A percentile compares a stretch with the other conserved stretches of the same genome.
Conservation (phyloP, 768 basidiomycete species). For the Cystobasidiopsis lactophilus region DNA sequence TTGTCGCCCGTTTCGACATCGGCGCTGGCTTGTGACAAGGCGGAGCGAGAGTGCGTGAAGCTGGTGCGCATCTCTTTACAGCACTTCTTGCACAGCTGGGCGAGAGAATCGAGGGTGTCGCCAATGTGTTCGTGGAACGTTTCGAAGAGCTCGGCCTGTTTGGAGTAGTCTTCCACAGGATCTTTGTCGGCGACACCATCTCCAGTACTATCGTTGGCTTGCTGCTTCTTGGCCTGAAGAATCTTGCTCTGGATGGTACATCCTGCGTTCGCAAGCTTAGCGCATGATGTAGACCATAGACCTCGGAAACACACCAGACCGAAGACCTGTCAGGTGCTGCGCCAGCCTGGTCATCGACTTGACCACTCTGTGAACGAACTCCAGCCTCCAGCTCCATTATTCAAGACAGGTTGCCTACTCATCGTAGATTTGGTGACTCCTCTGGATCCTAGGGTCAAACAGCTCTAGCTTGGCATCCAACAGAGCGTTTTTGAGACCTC, state of each 20-base stretch:
- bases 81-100: constrained; percentile 42
- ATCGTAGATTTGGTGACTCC: constrained; percentile 11
- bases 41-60: constrained; percentile 28
- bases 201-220: neutral
- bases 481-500: constrained; percentile 62
- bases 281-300: too few species aligned
- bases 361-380: constrained; percentile 27
- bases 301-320: too few species aligned
- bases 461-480: constrained; percentile 67
- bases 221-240: constrained; percentile 33
- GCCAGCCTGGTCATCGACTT: constrained; percentile 69
- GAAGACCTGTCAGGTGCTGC: constrained; percentile 74
- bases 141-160: constrained; percentile 6
- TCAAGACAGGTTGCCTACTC: too few species aligned
- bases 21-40: neutral
- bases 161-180: too few species aligned
- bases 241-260: constrained; percentile 66
- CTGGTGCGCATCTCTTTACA: constrained; percentile 43
- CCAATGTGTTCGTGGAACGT: constrained; percentile 10
- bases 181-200: too few species aligned
- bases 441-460: constrained; percentile 25
- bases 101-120: neutral
- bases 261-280: too few species aligned
- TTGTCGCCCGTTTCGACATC: constrained; percentile 3
- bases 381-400: neutral